Conservation (phyloP, 805 yeast genomes). For the Teunomyces panamensis region DNA sequence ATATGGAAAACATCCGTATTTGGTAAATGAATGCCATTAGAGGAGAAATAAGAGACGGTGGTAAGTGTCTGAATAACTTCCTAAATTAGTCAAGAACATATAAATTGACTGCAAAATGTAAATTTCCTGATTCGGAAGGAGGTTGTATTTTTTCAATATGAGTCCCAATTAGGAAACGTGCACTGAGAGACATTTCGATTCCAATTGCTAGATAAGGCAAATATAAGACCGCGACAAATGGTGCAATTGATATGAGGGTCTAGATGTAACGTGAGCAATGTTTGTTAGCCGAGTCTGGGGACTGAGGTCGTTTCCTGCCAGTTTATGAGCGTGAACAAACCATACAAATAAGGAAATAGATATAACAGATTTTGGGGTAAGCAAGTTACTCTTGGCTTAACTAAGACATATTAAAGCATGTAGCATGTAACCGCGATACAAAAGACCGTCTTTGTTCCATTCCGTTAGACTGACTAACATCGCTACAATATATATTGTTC, state of each 20-base stretch:
- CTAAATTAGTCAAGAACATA: neutral
- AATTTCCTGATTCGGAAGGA: slow-evolving; percentile 3
- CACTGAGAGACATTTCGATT: neutral
- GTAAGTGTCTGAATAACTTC: neutral
- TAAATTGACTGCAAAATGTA: neutral
- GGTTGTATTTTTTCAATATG: neutral
- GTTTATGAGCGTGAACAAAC: neutral
- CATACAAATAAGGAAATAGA: neutral
- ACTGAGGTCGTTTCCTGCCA: neutral
- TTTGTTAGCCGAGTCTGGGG: neutral
- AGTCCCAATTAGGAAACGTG: neutral
- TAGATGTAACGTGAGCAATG: neutral
- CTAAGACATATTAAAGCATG: no score
- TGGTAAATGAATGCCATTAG: neutral
- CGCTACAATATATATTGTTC: no score
- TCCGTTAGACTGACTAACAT: no score
- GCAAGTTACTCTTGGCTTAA: no score
- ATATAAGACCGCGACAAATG: neutral
- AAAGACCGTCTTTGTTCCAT: no score
- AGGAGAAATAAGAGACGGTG: neutral
- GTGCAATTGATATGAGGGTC: neutral
- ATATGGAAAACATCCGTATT: neutral
- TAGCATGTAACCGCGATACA: no score
- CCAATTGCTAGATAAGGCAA: neutral
- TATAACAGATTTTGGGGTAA: no score